These are phyloP conservation scores for Ascochyta koolunga DNA, from an alignment of 2,329 filamentous ascomycete genomes.

Conservation along the genomic window DNA sequence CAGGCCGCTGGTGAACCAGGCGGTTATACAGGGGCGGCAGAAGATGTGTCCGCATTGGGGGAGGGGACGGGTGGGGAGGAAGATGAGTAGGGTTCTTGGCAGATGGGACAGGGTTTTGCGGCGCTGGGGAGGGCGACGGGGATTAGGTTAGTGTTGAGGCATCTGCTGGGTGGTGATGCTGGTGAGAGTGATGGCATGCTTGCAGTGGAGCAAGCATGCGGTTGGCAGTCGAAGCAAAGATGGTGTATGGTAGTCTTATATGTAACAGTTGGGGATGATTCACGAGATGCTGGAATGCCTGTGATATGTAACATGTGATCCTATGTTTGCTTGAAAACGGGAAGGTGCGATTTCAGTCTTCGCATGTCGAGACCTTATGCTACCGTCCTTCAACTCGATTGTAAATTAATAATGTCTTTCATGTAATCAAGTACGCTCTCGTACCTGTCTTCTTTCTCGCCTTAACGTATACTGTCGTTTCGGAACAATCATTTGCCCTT, in stretches of 20 bases:
- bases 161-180: neutral
- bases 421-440: neutral
- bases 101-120: conserved; percentile 14
- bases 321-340: conserved; percentile 2
- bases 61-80: conserved; percentile 2
- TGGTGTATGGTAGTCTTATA: neutral
- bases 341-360: neutral
- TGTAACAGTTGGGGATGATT: no score
- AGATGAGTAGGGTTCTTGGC: conserved; percentile 3
- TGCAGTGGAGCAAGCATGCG: neutral
- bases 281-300: neutral
- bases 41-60: conserved; percentile 22
- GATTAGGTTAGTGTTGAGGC: neutral
- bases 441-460: neutral
- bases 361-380: neutral
- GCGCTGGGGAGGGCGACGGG: conserved; percentile 7
- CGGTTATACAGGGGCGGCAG: conserved; percentile 13
- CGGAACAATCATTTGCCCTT: conserved; percentile 49
- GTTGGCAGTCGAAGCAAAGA: no score
- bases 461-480: neutral
- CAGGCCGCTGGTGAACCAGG: conserved; percentile 4
- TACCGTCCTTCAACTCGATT: neutral
- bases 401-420: no score
- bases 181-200: neutral
- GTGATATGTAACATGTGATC: conserved; percentile 6